phyloP scores from a whole-genome alignment of 2,329 filamentous ascomycete species.

The Penicillium sp. region DNA sequence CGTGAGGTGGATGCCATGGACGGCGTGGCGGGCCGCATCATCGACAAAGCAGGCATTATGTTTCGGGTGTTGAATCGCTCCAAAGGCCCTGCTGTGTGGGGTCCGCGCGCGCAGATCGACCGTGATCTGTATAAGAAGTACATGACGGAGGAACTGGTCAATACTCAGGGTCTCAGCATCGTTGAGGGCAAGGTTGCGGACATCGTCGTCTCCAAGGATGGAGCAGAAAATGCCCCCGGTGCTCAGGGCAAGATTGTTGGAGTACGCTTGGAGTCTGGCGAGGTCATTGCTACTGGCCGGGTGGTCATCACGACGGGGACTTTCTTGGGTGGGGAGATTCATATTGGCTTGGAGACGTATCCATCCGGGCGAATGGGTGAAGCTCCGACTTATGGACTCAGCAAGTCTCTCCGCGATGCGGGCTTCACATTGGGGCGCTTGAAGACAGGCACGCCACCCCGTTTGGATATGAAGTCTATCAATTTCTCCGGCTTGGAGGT shows the following conservation, averaged over 20 bases:
- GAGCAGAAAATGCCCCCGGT: conserved; percentile 46
- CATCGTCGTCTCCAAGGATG: conserved; percentile 68
- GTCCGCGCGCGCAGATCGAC: conserved; percentile 93
- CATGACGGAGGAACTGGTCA: conserved; percentile 81
- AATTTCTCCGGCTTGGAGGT: conserved; percentile 68
- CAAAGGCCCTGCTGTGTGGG: conserved; percentile 96
- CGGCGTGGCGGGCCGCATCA: conserved; percentile 79
- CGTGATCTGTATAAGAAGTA: conserved; percentile 80
- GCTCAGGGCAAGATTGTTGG: conserved; percentile 73
- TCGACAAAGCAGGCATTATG: conserved; percentile 92
- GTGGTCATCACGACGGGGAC: conserved; percentile 97
- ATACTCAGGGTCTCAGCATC: conserved; percentile 75
- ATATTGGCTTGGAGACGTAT: conserved; percentile 80
- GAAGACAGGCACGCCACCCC: conserved; percentile 93
- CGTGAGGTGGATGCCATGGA: conserved; percentile 94
- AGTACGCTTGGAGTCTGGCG: conserved; percentile 80
- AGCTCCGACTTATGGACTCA: conserved; percentile 85
- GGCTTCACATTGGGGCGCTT: conserved; percentile 85
- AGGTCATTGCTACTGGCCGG: conserved; percentile 72
- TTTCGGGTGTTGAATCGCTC: conserved; percentile 83
- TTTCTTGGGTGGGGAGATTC: conserved; percentile 92
- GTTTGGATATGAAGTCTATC: conserved; percentile 77
- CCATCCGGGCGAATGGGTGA: conserved; percentile 92
- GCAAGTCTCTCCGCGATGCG: conserved; percentile 81
- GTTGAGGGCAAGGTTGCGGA: conserved; percentile 87